Conservation (phyloP, 2,329 filamentous ascomycete species). For the Didymella lethalis region DNA sequence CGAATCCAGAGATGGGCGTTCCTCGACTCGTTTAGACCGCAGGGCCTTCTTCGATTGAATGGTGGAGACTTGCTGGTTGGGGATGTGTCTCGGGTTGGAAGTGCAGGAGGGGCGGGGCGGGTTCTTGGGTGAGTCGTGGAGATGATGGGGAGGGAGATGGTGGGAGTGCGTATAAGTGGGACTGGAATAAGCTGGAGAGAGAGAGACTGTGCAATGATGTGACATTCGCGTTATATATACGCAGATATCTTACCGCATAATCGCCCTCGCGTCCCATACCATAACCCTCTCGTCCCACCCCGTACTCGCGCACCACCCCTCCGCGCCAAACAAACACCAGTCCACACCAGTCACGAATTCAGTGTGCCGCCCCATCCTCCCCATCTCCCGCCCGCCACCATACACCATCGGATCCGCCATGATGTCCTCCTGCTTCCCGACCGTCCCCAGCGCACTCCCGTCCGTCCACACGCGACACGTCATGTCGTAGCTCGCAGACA, state of each 20-base stretch:
- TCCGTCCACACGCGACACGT: conserved; percentile 94
- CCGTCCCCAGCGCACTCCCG: conserved; percentile 62
- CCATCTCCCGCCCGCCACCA: conserved; percentile 73
- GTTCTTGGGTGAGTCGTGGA: no score
- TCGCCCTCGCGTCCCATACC: conserved; percentile 85
- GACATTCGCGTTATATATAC: neutral
- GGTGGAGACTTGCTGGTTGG: no score
- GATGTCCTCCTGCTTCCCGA: conserved; percentile 46
- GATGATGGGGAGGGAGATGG: no score
- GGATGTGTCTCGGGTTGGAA: no score
- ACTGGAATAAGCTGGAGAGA: no score
- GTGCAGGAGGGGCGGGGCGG: no score
- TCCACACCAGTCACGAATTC: conserved; percentile 97
- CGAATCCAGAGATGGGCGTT: no score
- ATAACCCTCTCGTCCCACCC: conserved; percentile 93
- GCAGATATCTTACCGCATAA: conserved; percentile 57
- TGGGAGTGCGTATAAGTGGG: no score
- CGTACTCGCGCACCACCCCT: conserved; percentile 93
- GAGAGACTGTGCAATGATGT: neutral
- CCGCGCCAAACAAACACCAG: conserved; percentile 95
- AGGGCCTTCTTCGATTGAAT: no score
- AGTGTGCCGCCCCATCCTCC: conserved; percentile 89
- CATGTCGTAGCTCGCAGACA: conserved; percentile 97
- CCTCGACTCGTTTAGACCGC: no score
- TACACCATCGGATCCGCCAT: conserved; percentile 50